A percentile compares a stretch with the other conserved stretches of the same genome.
Evolutionary conservation across 176 grass and related monocot species (phyloP).

Genomic region (Coix lacrymajobi): DNA sequence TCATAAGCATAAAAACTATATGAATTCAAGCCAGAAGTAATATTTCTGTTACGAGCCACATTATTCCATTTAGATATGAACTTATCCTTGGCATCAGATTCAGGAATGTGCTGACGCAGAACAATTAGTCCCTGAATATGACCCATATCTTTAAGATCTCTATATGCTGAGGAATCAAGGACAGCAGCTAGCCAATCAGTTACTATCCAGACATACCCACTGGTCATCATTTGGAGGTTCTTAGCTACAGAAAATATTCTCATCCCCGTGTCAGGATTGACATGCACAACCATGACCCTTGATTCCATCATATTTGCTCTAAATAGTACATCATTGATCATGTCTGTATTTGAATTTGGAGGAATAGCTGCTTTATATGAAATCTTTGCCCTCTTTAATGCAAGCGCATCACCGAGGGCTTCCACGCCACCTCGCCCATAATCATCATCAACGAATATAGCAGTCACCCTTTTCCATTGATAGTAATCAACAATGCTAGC

Average conservation of each 20-base stretch:
- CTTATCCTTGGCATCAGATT: conserved; percentile 54
- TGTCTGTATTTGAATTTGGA: conserved; percentile 40
- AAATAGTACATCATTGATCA: conserved; percentile 49
- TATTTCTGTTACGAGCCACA: conserved; percentile 29
- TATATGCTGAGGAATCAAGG: conserved; percentile 51
- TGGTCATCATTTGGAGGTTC: conserved; percentile 51
- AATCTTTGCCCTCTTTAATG: conserved; percentile 48
- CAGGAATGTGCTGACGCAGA: conserved; percentile 58
- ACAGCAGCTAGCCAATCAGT: conserved; percentile 83
- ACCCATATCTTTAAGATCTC: conserved; percentile 32
- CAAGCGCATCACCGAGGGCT: conserved; percentile 60
- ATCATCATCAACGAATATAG: conserved; percentile 83
- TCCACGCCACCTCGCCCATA: conserved; percentile 66
- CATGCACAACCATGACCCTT: conserved; percentile 71
- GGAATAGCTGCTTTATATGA: conserved; percentile 71
- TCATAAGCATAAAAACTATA: conserved; percentile 89
- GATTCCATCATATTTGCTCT: conserved; percentile 82
- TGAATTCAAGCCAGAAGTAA: conserved; percentile 45
- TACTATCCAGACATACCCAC: conserved; percentile 85
- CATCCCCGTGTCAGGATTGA: conserved; percentile 75
- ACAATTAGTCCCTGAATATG: conserved; percentile 69
- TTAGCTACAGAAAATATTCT: conserved; percentile 57
- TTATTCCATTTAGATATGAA: conserved; percentile 67
- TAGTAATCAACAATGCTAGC: conserved; percentile 69
- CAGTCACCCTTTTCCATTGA: conserved; percentile 71